phyloP scores from a whole-genome alignment of 495 filamentous ascomycete genomes.

The Daldinia bambusicola region DNA sequence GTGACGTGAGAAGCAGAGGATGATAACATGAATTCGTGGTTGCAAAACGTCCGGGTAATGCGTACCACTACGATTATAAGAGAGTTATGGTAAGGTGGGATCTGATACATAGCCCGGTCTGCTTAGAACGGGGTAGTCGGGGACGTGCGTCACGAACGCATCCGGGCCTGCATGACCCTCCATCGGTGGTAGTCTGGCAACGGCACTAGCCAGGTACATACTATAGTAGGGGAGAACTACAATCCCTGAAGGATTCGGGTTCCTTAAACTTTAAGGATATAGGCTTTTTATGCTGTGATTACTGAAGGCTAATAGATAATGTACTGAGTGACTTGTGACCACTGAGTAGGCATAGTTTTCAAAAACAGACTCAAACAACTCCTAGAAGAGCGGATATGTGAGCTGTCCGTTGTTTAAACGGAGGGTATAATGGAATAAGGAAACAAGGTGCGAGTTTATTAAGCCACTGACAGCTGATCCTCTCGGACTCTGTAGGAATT shows the following conservation, averaged over 20 bases:
- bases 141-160: slow-evolving; percentile 52
- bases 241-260: slow-evolving; percentile 26
- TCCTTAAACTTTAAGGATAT: slow-evolving; percentile 11
- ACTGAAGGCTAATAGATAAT: slow-evolving; percentile 7
- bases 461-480: slow-evolving; percentile 1
- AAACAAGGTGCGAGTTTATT: slow-evolving; percentile 20
- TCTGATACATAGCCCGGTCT: slow-evolving; percentile 59
- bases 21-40: slow-evolving; percentile 51
- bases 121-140: slow-evolving; percentile 50
- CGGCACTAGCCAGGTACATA: slow-evolving; percentile 29
- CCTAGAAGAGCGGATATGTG: slow-evolving; percentile 2
- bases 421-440: slow-evolving; percentile 2
- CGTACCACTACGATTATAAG: slow-evolving; percentile 40
- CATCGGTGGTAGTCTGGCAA: slow-evolving; percentile 29
- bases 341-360: slow-evolving; percentile 10
- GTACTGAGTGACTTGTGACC: slow-evolving; percentile 1
- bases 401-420: slow-evolving; percentile 15
- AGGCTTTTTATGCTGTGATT: slow-evolving; percentile 24
- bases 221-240: slow-evolving; percentile 6
- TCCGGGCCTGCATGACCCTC: slow-evolving; percentile 42
- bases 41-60: slow-evolving; percentile 24
- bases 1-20: slow-evolving; percentile 48
- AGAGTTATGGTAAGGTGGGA: slow-evolving; percentile 49
- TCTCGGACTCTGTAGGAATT: background rate
- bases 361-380: slow-evolving; percentile 16